Percentiles rank a stretch among this genome's conserved stretches.
These are phyloP conservation scores for Tolypocladium ophioglossoides DNA, from an alignment of 2,329 filamentous ascomycete genomes.

Conservation along the genomic window DNA sequence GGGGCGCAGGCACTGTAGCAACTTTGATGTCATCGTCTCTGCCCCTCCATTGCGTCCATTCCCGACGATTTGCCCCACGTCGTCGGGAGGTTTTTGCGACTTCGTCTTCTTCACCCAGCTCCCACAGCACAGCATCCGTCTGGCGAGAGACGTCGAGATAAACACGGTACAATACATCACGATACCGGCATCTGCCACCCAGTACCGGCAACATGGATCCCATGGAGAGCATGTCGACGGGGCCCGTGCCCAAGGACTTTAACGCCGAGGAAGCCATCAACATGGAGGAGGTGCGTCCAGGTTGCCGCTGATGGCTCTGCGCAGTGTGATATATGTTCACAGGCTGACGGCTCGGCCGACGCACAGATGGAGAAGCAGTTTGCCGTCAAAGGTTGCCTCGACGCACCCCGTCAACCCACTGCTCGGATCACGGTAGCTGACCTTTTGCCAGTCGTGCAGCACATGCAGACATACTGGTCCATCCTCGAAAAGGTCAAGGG, in stretches of 20 bases:
- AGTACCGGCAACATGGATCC: constrained; percentile 23
- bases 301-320: not conserved
- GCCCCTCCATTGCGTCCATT: not conserved
- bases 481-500: constrained; percentile 87
- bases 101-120: not conserved
- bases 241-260: constrained; percentile 42
- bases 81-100: not conserved
- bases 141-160: not conserved
- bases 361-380: constrained; percentile 95
- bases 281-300: constrained; percentile 40
- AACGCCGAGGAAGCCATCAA: constrained; percentile 46
- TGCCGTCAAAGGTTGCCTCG: constrained; percentile 69
- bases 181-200: not conserved
- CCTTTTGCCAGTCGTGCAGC: constrained; percentile 58
- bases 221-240: constrained; percentile 25
- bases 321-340: not conserved
- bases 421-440: not conserved
- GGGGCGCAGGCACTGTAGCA: not conserved
- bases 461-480: constrained; percentile 94
- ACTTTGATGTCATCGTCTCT: not conserved
- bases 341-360: constrained; percentile 1
- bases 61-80: not conserved
- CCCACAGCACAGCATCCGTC: not conserved
- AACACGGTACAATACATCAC: not conserved
- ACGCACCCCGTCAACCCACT: not conserved